phyloP scores from a whole-genome alignment of 2,329 filamentous ascomycete species.

The Madurella mycetomatis region DNA sequence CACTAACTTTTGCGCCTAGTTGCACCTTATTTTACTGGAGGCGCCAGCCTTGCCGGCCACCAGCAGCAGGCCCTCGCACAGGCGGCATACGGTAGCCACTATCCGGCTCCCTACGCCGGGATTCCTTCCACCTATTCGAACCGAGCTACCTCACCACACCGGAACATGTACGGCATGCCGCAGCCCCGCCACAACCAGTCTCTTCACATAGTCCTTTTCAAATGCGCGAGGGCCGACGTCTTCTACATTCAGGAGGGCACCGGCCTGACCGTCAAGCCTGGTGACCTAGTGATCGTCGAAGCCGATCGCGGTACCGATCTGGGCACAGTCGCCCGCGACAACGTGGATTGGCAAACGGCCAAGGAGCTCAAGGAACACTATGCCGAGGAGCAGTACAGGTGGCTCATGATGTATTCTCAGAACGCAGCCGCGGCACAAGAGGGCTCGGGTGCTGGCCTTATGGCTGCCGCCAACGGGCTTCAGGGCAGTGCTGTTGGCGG shows the following conservation, averaged over 20 bases:
- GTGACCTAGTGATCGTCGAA: constrained; percentile 95
- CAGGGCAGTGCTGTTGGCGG: constrained; percentile 70
- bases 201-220: constrained; percentile 91
- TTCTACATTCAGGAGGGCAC: constrained; percentile 97
- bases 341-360: constrained; percentile 81
- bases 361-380: constrained; percentile 88
- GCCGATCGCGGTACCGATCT: constrained; percentile 94
- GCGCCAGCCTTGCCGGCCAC: constrained; percentile 28
- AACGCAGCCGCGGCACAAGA: constrained; percentile 62
- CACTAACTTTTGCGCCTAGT: constrained; percentile 26
- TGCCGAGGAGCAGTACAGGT: constrained; percentile 93
- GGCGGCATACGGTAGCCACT: constrained; percentile 39
- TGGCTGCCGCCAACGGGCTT: constrained; percentile 59
- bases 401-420: constrained; percentile 98
- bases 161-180: constrained; percentile 56
- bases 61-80: constrained; percentile 38
- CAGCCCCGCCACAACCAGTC: constrained; percentile 63
- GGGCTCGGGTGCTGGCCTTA: constrained; percentile 56
- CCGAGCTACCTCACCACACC: constrained; percentile 57
- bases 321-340: constrained; percentile 84
- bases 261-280: constrained; percentile 81
- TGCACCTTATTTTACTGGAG: constrained; percentile 37
- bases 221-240: constrained; percentile 89
- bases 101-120: constrained; percentile 44
- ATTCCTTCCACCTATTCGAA: constrained; percentile 43